These are phyloP conservation scores for Adansonia rubrostipa DNA, from an alignment of 441 rosid genomes.

Conservation along the genomic window DNA sequence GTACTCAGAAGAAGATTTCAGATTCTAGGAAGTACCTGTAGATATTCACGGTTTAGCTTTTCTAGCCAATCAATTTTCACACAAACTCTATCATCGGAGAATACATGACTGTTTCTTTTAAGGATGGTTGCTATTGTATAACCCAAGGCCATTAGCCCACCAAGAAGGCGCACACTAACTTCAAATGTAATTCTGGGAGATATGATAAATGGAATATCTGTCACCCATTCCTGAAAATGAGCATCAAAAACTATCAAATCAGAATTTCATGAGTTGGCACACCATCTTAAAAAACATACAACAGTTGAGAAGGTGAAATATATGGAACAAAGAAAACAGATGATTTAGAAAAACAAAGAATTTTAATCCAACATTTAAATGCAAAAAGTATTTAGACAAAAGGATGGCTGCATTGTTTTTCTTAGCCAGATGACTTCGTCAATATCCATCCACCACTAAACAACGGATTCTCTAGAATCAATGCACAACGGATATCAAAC, in stretches of 20 bases:
- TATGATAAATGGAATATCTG: conserved; percentile 91
- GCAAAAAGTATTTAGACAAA: not conserved
- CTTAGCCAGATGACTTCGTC: conserved; percentile 1
- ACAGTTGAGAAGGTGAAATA: not conserved
- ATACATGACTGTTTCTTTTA: conserved; percentile 89
- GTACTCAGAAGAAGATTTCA: not conserved
- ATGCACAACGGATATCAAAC: not conserved
- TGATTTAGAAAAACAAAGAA: not conserved
- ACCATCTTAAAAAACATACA: conserved; percentile 1
- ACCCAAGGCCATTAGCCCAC: conserved; percentile 98
- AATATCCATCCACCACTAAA: not conserved
- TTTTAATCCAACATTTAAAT: conserved; percentile 6
- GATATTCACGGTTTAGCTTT: conserved; percentile 82
- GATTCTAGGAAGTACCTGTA: conserved; percentile 65
- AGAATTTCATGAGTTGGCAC: conserved; percentile 9
- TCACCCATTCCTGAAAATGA: conserved; percentile 86
- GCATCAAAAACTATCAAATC: conserved; percentile 24
- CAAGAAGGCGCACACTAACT: conserved; percentile 97
- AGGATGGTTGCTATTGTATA: conserved; percentile 96
- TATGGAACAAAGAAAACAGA: not conserved
- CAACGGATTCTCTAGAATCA: not conserved
- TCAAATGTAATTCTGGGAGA: conserved; percentile 98
- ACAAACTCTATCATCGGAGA: conserved; percentile 71
- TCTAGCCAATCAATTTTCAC: conserved; percentile 96
- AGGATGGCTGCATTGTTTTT: not conserved